A percentile compares a stretch with the other conserved stretches of the same genome.
Conservation (phyloP, 2,329 filamentous ascomycete genomes). For the Colletotrichum phormii region DNA sequence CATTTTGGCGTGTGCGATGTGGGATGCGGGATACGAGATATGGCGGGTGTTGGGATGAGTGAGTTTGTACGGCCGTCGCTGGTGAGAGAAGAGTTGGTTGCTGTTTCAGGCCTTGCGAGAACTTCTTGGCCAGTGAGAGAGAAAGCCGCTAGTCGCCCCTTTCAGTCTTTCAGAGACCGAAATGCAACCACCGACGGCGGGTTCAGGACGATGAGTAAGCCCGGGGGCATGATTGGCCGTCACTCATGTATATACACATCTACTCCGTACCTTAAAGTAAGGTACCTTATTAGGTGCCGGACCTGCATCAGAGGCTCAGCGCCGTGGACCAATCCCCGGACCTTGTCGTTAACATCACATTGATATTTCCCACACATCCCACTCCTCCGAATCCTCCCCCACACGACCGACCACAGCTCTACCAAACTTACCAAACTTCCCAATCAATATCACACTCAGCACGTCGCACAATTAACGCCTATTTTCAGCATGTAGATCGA, state of each 20-base stretch:
- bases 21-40: not conserved
- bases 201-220: conserved; percentile 23
- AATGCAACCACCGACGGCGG: not conserved
- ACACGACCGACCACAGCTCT: not conserved
- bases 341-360: conserved; percentile 19
- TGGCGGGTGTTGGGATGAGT: conserved; percentile 1
- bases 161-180: not conserved
- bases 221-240: not conserved
- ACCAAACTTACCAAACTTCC: not conserved
- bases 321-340: conserved; percentile 20
- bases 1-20: conserved; percentile 9
- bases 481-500: conserved; percentile 1
- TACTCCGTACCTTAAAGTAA: too few species aligned
- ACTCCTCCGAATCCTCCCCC: not conserved
- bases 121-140: conserved; percentile 1
- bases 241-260: not conserved
- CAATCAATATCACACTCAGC: conserved; percentile 10
- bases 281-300: not conserved
- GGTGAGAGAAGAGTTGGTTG: not conserved
- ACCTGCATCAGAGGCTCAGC: not conserved
- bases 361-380: not conserved
- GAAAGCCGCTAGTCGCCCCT: not conserved
- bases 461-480: conserved; percentile 15
- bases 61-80: not conserved
- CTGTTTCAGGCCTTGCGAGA: conserved; percentile 10